Evolutionary conservation across 2,329 filamentous ascomycete species (phyloP), one percentile per base, ranked within the genome.

Genomic region (Intubia oerlemansii): DNA sequence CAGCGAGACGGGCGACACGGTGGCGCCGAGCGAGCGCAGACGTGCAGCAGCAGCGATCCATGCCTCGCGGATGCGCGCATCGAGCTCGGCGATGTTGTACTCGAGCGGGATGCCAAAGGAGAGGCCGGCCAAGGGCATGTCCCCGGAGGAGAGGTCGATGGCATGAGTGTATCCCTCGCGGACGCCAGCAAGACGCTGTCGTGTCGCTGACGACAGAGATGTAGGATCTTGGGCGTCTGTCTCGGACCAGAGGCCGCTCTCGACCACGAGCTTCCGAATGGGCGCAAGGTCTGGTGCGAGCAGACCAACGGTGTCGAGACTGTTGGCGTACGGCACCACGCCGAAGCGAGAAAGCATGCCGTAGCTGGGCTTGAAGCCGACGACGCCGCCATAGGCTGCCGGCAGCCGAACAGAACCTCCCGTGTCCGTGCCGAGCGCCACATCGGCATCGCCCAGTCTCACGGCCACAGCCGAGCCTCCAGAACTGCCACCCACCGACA

Each of bases 311-410:
- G 84, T 92, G 44, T 93, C 84, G 7, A 93, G 55, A 2, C 80
- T 91, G 47, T 93, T 92, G 7, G 84, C 84, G 45, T 93, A 93
- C 10, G 81, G 75, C 28, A 93, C 67, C 3, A 93, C 78, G 2
- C 84, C 84, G 57, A 72, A 80, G 34, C 84, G 63, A 25, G 80
- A 90, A 17, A 93, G 49, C 52, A 85, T 63, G 11, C 84, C 84
- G 44, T 93, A 93, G 17, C 78, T 88, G 2, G 84, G 84, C 49
- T 93, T 92, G 51, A 84, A 91, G 0, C 84, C 84, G 11, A 85
- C 62, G 1, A 73, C 62, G 4, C 78, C 77, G 7, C 75, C 82
- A 45, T 90, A 93, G 2, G 84, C 79, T 10, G 84, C 84, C 0
- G 84, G 84, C 27, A 93, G 59, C 33, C 84, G 63, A 27, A 93